Percentiles rank a stretch among this genome's conserved stretches.
These are phyloP conservation scores for Xylaria hypoxylon DNA, from an alignment of 2,329 filamentous ascomycete species.

Conservation along the genomic window DNA sequence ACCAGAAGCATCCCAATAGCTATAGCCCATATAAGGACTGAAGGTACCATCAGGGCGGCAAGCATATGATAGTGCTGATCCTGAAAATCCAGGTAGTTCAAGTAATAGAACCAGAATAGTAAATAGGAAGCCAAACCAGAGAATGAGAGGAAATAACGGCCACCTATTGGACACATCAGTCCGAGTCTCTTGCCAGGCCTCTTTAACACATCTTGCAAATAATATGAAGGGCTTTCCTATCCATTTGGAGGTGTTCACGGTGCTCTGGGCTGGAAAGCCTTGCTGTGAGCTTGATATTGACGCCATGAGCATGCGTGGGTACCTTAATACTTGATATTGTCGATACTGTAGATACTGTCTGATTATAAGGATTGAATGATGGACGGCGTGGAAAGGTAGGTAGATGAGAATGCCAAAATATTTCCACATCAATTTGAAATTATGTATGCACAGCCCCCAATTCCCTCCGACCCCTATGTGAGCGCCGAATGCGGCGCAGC, in stretches of 20 bases:
- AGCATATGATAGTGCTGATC: neutral
- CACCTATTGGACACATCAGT: conserved; percentile 2
- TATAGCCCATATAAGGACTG: conserved; percentile 26
- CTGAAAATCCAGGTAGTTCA: neutral
- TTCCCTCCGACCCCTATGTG: no score
- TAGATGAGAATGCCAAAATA: no score
- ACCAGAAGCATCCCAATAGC: conserved; percentile 25
- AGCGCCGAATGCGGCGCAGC: no score
- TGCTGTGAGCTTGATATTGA: neutral
- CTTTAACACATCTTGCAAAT: neutral
- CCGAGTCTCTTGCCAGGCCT: neutral
- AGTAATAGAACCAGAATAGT: neutral
- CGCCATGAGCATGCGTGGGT: neutral
- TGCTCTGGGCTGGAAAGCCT: neutral
- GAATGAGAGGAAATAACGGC: neutral
- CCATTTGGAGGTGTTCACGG: neutral
- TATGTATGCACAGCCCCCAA: no score
- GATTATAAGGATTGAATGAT: no score
- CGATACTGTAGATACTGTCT: no score
- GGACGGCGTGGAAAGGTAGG: no score
- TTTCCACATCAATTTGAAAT: no score
- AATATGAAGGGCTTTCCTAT: neutral
- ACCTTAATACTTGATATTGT: no score
- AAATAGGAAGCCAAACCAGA: neutral
- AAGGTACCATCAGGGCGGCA: conserved; percentile 39